These are phyloP conservation scores for Letharia columbiana DNA, from an alignment of 495 filamentous ascomycete species.

Conservation along the genomic window DNA sequence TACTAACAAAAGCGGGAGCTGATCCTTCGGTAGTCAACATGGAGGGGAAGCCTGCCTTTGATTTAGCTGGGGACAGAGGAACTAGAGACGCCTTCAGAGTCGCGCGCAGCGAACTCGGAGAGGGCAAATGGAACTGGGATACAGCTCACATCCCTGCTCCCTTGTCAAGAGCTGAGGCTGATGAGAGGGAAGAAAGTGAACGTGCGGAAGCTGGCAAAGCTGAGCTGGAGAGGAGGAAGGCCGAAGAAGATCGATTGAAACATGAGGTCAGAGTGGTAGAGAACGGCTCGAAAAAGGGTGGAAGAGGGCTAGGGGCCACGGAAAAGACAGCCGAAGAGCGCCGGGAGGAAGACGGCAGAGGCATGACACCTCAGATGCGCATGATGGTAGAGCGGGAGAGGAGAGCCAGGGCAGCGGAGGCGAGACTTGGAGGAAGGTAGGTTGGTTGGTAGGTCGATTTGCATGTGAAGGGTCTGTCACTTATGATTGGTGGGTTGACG, in stretches of 20 bases:
- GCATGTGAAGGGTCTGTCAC: neutral
- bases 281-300: slow-evolving; percentile 35
- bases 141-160: slow-evolving; percentile 59
- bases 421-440: slow-evolving; percentile 62
- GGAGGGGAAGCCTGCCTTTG: slow-evolving; percentile 69
- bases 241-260: slow-evolving; percentile 54
- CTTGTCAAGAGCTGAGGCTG: slow-evolving; percentile 59
- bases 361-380: slow-evolving; percentile 76
- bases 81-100: slow-evolving; percentile 90
- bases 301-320: slow-evolving; percentile 42
- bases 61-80: slow-evolving; percentile 74
- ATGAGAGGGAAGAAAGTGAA: slow-evolving; percentile 54
- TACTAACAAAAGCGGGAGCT: slow-evolving; percentile 65
- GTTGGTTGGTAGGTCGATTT: neutral
- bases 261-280: slow-evolving; percentile 42
- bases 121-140: slow-evolving; percentile 66
- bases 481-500: neutral
- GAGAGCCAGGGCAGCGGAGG: slow-evolving; percentile 78
- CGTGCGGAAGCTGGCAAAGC: slow-evolving; percentile 47
- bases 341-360: slow-evolving; percentile 72
- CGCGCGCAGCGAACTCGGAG: slow-evolving; percentile 68
- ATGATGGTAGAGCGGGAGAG: slow-evolving; percentile 71
- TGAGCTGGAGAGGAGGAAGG: slow-evolving; percentile 51
- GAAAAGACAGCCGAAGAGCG: slow-evolving; percentile 64
- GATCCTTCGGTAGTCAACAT: slow-evolving; percentile 62